Conservation (phyloP, 257 asterid genomes). For the Solanum clarkiae region DNA sequence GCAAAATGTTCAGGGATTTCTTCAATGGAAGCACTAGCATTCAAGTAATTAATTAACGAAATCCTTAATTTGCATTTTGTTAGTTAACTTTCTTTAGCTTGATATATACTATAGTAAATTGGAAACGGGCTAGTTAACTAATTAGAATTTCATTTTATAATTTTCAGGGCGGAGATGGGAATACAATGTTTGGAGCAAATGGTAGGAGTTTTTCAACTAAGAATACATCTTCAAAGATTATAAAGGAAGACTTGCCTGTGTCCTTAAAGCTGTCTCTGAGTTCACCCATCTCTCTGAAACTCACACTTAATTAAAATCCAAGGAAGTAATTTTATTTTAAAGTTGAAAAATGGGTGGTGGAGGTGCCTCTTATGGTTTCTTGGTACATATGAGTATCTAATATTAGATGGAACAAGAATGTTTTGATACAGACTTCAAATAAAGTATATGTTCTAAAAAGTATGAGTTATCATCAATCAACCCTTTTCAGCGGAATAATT, state of each 20-base stretch:
- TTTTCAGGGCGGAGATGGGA: neutral
- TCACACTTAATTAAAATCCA: conserved; percentile 29
- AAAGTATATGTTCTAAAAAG: conserved; percentile 12
- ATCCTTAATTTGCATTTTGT: neutral
- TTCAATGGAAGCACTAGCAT: neutral
- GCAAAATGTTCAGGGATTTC: conserved; percentile 23
- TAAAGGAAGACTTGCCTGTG: neutral
- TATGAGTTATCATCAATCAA: neutral
- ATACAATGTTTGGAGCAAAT: neutral
- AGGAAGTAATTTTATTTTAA: neutral
- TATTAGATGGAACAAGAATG: conserved; percentile 7
- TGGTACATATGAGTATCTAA: neutral
- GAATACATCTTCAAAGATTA: neutral
- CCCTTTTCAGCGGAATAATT: neutral
- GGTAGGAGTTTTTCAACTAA: neutral
- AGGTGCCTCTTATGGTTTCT: neutral
- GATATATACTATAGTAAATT: too few species aligned
- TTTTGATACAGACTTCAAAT: conserved; percentile 13
- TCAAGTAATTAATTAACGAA: neutral
- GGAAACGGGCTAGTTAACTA: too few species aligned
- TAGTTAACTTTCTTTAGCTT: neutral
- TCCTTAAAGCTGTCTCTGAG: neutral
- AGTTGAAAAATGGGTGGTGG: neutral
- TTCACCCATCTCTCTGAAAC: conserved; percentile 35
- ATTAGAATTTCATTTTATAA: neutral